Base-by-base conservation (phyloP, 192 early-diverging fungal genomes). In the Powellomyces hirtus region DNA sequence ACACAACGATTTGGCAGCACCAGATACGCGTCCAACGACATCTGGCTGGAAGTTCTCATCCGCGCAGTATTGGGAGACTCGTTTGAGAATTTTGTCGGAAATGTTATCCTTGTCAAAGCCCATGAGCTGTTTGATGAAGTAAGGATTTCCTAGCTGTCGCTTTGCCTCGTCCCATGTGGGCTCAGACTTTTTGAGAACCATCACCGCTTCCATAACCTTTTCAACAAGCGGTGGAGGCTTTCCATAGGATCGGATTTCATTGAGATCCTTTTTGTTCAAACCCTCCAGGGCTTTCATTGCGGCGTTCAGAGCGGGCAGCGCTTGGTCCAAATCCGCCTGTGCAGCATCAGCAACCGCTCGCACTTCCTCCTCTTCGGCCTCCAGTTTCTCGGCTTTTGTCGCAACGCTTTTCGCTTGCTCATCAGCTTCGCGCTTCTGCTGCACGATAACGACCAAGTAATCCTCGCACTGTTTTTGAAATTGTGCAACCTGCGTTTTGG, bases 391-490 rank as follows among this genome's bases (percentile, higher is more conserved):
- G 14, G 84, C 78, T 66, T 84, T 87, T 37, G 81, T 80, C 8
- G 78, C 57, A 3, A 87, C 85, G 38, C 78, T 66, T 46, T 87
- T 87, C 18, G 85, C 85, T 59, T 82, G 79, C 63, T 87, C 85
- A 65, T 87, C 85, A 6, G 85, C 85, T 53, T 87, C 85, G 4
- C 85, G 67, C 69, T 84, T 87, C 57, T 87, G 85, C 70, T 87
- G 85, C 24, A 87, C 85, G 76, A 87, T 87, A 26, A 86, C 72
- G 5, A 87, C 85, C 31, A 87, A 71, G 52, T 85, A 87, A 44
- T 87, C 85, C 64, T 87, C 85, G 64, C 85, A 86, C 59, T 86
- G 84, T 64, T 86, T 86, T 51, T 86, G 85, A 56, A 70, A 86
- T 36, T 76, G 79, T 0, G 82, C 84, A 10, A 86, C 84, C 45